Evolutionary conservation across 371 early-diverging fungal genomes (phyloP).

Genomic region (Mortierella sp.): DNA sequence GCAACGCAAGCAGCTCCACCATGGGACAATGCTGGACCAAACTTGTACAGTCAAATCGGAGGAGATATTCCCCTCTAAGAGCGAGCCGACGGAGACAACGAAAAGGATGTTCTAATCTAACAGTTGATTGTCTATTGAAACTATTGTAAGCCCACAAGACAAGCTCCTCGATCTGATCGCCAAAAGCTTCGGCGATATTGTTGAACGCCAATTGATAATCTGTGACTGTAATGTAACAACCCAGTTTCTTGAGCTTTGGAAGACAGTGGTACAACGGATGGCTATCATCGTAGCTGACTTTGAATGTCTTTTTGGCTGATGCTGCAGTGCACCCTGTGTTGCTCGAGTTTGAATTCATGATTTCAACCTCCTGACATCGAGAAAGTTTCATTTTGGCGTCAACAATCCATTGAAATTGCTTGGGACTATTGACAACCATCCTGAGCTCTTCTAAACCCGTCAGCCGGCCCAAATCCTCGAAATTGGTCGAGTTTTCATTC

Average conservation of each 20-base stretch:
- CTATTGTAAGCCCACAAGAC: not conserved
- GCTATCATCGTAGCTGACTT: not conserved
- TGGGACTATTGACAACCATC: not conserved
- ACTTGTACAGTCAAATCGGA: slow-evolving; percentile 4
- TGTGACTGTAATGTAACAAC: not conserved
- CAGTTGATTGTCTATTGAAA: not conserved
- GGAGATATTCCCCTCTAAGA: slow-evolving; percentile 13
- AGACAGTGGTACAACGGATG: slow-evolving; percentile 4
- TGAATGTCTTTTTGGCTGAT: not conserved
- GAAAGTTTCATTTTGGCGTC: slow-evolving; percentile 13
- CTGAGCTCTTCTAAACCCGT: slow-evolving; percentile 34
- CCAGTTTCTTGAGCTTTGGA: slow-evolving; percentile 21
- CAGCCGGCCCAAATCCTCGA: slow-evolving; percentile 19
- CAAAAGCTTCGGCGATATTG: slow-evolving; percentile 24
- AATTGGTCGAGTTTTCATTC: not conserved
- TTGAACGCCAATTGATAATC: not conserved
- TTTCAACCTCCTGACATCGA: not conserved
- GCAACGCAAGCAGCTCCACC: slow-evolving; percentile 23
- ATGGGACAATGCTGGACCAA: slow-evolving; percentile 22
- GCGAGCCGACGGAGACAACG: slow-evolving; percentile 16
- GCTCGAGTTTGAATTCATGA: not conserved
- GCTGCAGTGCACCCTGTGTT: not conserved
- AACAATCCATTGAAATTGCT: slow-evolving; percentile 22
- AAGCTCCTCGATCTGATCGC: slow-evolving; percentile 37
- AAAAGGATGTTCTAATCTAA: slow-evolving; percentile 15